Evolutionary conservation across 305 asterid genomes (phyloP), one percentile per base, ranked within the genome.

Genomic region (Petunia hybrid): DNA sequence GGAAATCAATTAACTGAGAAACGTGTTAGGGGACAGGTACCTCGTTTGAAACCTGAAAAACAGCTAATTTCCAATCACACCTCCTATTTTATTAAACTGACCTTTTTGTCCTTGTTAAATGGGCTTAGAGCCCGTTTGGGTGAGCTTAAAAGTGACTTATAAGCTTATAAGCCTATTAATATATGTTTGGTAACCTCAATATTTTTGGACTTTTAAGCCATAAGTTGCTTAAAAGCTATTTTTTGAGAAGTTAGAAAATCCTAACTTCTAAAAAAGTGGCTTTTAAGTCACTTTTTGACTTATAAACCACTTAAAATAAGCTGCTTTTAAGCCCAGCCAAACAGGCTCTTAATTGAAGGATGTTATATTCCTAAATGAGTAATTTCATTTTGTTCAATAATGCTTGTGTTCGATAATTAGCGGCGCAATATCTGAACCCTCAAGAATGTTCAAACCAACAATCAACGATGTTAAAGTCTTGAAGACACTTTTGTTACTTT

Each of bases 31-130:
- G 45, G 46, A 73, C 78, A 73, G 40, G 42, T 7, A 51, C 62
- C 59, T 51, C 78, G 78, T 71, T 68, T 48, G 40, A 35, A 71
- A 71, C 77, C 61, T 71, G 77, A 35, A 73, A 48, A 73, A 73
- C 78, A 73, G 63, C 78, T 73, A 73, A 48, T 73, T 51, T 5
- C 63, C 62, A 73, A 51, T 48, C 62, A 73, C 78, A 73, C 13
- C 61, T 73, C 45, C 45, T 46, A 36, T 0, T 31, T 71, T 71
- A 2, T 0, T 0, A 0, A 46, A 51, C 35, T 73, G 78, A 51
- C 63, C 1, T 0, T 51, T 0, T 0, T 73, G 31, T 10, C 78
- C 45, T 1, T 51, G 10, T 6, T 12, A 48, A 35, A 35, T 51
- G n/a, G n/a, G n/a, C n/a, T n/a, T n/a, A n/a, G n/a, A n/a, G n/a